Conservation (phyloP, 306 rosid genomes). For the Pueraria montana region DNA sequence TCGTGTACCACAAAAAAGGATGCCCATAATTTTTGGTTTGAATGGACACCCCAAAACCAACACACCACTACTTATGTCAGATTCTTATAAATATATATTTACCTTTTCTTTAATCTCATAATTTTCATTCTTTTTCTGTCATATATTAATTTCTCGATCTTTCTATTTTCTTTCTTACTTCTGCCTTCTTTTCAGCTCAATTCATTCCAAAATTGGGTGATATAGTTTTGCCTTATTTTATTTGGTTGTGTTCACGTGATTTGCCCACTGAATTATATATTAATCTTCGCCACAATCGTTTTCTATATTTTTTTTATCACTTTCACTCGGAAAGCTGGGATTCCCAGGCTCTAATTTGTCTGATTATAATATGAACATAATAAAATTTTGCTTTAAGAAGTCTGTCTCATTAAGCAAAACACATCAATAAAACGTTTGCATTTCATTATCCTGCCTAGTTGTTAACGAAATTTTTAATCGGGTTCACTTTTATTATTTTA, state of each 20-base stretch:
- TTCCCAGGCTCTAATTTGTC: not conserved
- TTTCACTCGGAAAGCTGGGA: not conserved
- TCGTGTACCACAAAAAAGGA: not conserved
- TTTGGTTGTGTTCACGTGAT: slow-evolving; percentile 1
- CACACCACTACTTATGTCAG: too few relatives aligned
- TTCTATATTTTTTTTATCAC: not conserved
- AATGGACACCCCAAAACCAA: too few relatives aligned
- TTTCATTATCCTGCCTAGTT: not conserved
- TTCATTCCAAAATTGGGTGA: not conserved
- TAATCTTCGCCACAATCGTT: not conserved
- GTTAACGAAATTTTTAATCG: not conserved
- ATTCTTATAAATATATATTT: too few relatives aligned
- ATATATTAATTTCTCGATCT: not conserved
- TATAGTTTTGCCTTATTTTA: not conserved
- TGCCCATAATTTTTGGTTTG: not conserved
- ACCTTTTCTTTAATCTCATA: too few relatives aligned
- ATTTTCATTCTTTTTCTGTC: too few relatives aligned
- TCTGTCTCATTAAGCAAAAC: slow-evolving; percentile 22
- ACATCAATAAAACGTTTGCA: not conserved
- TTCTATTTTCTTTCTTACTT: not conserved
- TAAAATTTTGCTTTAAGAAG: not conserved
- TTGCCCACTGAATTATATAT: not conserved
- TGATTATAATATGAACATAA: not conserved
- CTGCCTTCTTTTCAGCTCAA: not conserved
- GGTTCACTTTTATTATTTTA: not conserved